Base-by-base conservation (phyloP, 257 asterid species). In the Thymus quinquecostatus region DNA sequence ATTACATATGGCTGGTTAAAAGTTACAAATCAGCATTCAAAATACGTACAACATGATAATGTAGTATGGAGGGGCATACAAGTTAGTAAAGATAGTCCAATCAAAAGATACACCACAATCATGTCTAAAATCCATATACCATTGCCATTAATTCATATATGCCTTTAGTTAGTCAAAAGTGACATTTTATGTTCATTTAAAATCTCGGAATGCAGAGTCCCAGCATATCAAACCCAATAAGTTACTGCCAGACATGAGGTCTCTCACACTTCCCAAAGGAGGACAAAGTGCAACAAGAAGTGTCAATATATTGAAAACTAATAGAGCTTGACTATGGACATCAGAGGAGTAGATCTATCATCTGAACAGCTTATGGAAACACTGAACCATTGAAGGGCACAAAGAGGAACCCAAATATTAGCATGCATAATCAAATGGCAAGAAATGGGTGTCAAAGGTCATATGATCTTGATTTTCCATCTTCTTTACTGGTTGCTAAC, bases 401-500 rank as follows among this genome's bases (percentile, higher is more conserved):
- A 36, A 38, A 12, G 45, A 21, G 14, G 38, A 34, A 47, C 50
- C 54, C 7, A 4, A 11, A 75, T n/a, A 38, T 51, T 6, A n/a
- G 41, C n/a, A n/a, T 5, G 33, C 56, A 47, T 12, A 44, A 61
- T 33, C 9, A 29, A 36, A 61, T 40, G 55, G 53, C 9, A 27
- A 1, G 3, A 38, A 9, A 3, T 61, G 51, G 50, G 50, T 60
- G 45, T 61, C 66, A 38, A 61, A 30, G 51, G 44, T 47, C 66
- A 44, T 27, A 34, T 55, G 65, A 49, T 41, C 69, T 30, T 29
- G 43, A 28, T 60, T 68, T 60, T 44, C 21, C 21, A 21, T 21
- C n/a, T 60, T 50, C n/a, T 50, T 48, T 50, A 60, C 32, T 43
- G 58, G 70, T 28, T 40, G 45, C 66, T 10, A 53, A 69, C 32